Evolutionary conservation across 75 land plant species (phyloP), one percentile per base, ranked within the genome.

Genomic region (Picea glauca): DNA sequence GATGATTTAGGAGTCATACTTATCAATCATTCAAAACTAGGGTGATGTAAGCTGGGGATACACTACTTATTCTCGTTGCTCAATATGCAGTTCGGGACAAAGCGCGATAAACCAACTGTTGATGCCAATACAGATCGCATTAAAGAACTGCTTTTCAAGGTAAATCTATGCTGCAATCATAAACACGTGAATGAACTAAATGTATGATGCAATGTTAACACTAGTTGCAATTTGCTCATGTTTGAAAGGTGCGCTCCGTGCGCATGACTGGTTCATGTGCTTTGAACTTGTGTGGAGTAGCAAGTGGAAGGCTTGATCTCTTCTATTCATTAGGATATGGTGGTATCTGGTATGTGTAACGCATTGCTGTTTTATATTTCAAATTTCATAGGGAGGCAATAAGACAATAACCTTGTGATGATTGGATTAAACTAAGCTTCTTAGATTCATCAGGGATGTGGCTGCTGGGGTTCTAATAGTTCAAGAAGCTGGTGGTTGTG

Each of bases 191-290:
- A 56, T 15, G 12, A 54, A 74, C 17, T 15, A 74, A 31, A 64
- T 56, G 0, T 17, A 13, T 30, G 23, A 8, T 23, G 72, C 33
- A 73, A 66, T 21, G 1, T 57, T 46, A 35, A 15, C 14, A 30
- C 64, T 20, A 58, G 5, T 76, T 78, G 13, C 18, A 59, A 56
- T 75, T 60, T 66, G 62, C 38, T 81, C 60, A 3, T 74, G 7
- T 57, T 50, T 58, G 77, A 40, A 84, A 97, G 99, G 94, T 94
- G 62, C 89, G 98, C 64, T 97, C 99, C 3, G 66, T 97, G 32
- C 87, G 99, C 60, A 93, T 97, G 93, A 80, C 85, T 80, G 98
- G 99, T 11, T 97, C 99, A 4, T 93, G 98, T 88, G 99, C 99
- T 18, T 75, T 97, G 83, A 90, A 97, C 78, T 85, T 97, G 23